Percentiles rank a stretch among this genome's conserved stretches.
These are phyloP conservation scores for Bipolaris gigantea DNA, from an alignment of 2,329 filamentous ascomycete genomes.

Conservation along the genomic window DNA sequence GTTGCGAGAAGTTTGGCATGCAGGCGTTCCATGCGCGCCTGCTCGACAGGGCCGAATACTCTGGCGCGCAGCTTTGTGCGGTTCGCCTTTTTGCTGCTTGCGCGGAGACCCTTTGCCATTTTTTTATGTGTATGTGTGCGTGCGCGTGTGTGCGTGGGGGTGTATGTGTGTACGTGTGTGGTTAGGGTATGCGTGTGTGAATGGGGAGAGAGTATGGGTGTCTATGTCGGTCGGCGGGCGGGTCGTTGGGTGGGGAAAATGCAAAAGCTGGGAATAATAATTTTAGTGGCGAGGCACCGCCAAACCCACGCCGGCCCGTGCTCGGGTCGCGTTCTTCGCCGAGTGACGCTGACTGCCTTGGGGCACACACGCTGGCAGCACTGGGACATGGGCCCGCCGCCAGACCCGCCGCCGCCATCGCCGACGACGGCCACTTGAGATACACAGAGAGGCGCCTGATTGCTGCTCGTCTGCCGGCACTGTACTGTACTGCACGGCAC, in stretches of 20 bases:
- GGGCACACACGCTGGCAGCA: constrained; percentile 9
- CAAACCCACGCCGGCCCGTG: constrained; percentile 17
- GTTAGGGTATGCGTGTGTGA: neutral
- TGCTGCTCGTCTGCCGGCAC: neutral
- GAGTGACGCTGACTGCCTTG: constrained; percentile 37
- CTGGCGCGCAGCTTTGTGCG: constrained; percentile 76
- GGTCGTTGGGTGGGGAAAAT: constrained; percentile 10
- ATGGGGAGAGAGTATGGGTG: neutral
- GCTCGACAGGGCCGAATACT: constrained; percentile 82
- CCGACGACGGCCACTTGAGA: constrained; percentile 19
- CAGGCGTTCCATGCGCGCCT: constrained; percentile 77
- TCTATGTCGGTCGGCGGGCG: neutral
- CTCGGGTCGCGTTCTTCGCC: constrained; percentile 23
- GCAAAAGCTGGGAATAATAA: constrained; percentile 16
- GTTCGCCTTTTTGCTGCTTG: constrained; percentile 80
- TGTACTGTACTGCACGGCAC: neutral
- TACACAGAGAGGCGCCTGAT: neutral
- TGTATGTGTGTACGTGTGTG: constrained; percentile 5
- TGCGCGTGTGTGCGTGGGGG: neutral
- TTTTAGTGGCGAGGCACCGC: constrained; percentile 27
- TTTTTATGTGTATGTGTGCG: constrained; percentile 26
- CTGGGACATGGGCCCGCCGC: constrained; percentile 25
- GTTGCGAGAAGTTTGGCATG: constrained; percentile 84
- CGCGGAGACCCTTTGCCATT: constrained; percentile 87
- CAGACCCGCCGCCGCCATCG: constrained; percentile 30